Conservation (phyloP, 75 land plant genomes). For the Selaginella moellendorffii region DNA sequence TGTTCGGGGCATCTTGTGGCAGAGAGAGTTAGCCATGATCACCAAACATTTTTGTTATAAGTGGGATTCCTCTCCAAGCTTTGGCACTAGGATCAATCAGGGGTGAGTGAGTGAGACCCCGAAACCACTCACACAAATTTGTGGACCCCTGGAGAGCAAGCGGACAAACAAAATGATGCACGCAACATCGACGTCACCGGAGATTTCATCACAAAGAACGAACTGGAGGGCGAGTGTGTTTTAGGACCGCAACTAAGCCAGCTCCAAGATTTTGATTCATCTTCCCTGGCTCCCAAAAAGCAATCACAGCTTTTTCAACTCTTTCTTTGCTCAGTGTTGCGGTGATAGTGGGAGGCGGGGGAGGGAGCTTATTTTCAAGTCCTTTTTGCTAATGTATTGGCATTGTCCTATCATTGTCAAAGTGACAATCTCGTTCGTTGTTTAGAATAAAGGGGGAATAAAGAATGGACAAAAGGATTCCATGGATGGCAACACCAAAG, state of each 20-base stretch:
- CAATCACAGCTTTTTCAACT: background rate
- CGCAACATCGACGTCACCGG: background rate
- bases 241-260: background rate
- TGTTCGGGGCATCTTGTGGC: no score
- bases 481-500: background rate
- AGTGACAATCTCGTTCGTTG: background rate
- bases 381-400: no score
- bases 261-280: no score
- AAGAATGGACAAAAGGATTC: background rate
- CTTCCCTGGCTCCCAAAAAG: background rate
- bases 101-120: background rate
- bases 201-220: background rate
- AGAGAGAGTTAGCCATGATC: no score
- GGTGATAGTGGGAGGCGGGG: background rate
- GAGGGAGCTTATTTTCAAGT: no score
- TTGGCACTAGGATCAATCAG: background rate
- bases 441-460: background rate
- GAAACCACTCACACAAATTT: background rate
- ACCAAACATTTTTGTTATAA: background rate
- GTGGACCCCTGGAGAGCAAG: constrained; percentile 2
- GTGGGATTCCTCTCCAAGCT: background rate
- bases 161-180: background rate
- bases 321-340: background rate
- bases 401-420: constrained; percentile 1
- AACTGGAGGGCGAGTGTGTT: background rate